These are phyloP conservation scores for Podospora anserina DNA, from an alignment of 495 filamentous ascomycete genomes.

Conservation along the genomic window DNA sequence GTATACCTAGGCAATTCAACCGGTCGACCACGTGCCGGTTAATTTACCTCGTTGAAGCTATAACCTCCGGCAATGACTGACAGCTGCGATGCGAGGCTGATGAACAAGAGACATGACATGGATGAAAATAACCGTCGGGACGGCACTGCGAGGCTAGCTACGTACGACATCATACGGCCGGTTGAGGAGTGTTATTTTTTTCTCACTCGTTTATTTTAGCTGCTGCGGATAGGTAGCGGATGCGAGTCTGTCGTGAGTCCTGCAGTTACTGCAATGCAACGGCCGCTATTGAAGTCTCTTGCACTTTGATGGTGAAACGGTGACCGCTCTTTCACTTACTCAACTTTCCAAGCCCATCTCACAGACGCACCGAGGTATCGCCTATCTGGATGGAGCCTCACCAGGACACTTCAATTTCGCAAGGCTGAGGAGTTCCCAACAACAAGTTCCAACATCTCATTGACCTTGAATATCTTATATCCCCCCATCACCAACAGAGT, in stretches of 20 bases:
- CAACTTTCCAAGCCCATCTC: neutral
- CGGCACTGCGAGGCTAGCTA: conserved; percentile 13
- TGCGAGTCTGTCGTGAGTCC: neutral
- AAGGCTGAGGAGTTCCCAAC: neutral
- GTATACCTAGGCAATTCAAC: neutral
- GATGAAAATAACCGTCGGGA: conserved; percentile 21
- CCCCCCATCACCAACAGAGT: neutral
- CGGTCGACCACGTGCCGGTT: conserved; percentile 12
- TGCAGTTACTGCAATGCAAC: conserved; percentile 2
- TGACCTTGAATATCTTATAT: neutral
- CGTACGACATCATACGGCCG: neutral
- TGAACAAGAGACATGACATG: neutral
- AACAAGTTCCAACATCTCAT: neutral
- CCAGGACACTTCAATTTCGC: neutral
- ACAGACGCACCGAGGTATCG: neutral
- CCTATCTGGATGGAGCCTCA: neutral
- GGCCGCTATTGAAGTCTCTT: neutral
- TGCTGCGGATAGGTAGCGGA: neutral
- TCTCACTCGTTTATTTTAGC: neutral
- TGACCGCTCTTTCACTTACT: neutral
- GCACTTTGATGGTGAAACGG: neutral
- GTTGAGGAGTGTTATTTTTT: neutral
- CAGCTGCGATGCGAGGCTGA: conserved; percentile 20
- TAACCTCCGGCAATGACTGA: conserved; percentile 3
- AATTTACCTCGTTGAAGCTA: conserved; percentile 7